Evolutionary conservation across 1,139 yeast genomes (phyloP).

Genomic region (Yarrowia galli): DNA sequence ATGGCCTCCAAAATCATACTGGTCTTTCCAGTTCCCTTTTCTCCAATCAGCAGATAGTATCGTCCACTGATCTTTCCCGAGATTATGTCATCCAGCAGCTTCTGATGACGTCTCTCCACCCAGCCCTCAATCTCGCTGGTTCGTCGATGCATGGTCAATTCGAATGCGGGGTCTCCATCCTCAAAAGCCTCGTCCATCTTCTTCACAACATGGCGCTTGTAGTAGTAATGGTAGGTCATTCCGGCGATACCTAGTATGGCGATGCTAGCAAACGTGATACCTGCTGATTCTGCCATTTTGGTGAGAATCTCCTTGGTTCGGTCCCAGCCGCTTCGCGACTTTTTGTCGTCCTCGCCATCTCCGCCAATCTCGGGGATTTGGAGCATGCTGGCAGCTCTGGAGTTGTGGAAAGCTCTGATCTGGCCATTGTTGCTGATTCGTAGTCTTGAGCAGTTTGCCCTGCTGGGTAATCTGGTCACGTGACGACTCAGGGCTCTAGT

Average conservation of each 20-base stretch:
- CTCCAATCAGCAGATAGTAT: conserved; percentile 77
- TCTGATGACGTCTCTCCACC: conserved; percentile 75
- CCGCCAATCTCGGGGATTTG: conserved; percentile 31
- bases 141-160: conserved; percentile 60
- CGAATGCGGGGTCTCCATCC: conserved; percentile 70
- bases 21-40: conserved; percentile 87
- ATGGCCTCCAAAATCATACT: conserved; percentile 75
- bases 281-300: conserved; percentile 74
- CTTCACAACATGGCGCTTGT: conserved; percentile 64
- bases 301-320: conserved; percentile 41
- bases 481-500: neutral
- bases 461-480: neutral
- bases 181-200: conserved; percentile 75
- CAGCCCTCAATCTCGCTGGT: conserved; percentile 49
- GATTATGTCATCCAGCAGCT: conserved; percentile 67
- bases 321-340: conserved; percentile 21
- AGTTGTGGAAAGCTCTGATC: conserved; percentile 1
- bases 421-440: neutral
- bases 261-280: conserved; percentile 77
- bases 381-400: neutral
- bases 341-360: conserved; percentile 9
- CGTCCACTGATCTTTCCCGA: conserved; percentile 69
- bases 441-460: neutral
- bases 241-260: conserved; percentile 78
- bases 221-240: conserved; percentile 67